Conservation (phyloP, 352 stramenopile genomes). For the Phytopythium litorale region DNA sequence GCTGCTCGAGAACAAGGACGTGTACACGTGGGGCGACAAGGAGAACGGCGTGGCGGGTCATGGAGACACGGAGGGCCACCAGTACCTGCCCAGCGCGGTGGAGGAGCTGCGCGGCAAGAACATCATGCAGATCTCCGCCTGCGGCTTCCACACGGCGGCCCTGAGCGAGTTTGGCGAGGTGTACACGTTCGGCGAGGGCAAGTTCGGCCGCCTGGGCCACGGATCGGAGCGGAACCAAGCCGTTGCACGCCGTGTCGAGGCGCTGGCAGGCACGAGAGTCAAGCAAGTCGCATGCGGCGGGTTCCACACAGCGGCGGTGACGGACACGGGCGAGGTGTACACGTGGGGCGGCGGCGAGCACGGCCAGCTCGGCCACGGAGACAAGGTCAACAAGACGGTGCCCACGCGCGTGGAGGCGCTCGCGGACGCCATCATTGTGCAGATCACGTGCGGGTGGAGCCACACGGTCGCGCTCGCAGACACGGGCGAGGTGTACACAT, state of each 20-base stretch:
- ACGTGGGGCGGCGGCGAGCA: conserved; percentile 91
- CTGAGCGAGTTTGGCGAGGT: conserved; percentile 87
- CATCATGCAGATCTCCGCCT: conserved; percentile 89
- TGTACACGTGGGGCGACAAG: conserved; percentile 95
- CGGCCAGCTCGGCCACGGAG: conserved; percentile 94
- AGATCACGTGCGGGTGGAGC: conserved; percentile 96
- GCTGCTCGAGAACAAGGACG: conserved; percentile 82
- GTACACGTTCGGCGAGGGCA: conserved; percentile 93
- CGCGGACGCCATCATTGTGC: conserved; percentile 85
- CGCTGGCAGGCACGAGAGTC: conserved; percentile 62
- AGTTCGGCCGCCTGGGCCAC: conserved; percentile 83
- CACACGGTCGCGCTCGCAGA: conserved; percentile 94
- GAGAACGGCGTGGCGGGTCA: conserved; percentile 95
- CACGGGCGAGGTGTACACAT: conserved; percentile 92
- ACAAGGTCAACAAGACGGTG: conserved; percentile 95
- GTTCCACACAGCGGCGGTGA: conserved; percentile 85
- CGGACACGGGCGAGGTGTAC: conserved; percentile 82
- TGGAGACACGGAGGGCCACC: conserved; percentile 93
- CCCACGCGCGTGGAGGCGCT: conserved; percentile 91
- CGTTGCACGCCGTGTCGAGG: conserved; percentile 68
- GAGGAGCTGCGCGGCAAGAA: conserved; percentile 84
- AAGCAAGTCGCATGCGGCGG: conserved; percentile 88
- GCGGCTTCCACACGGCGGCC: conserved; percentile 83
- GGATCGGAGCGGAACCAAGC: conserved; percentile 83
- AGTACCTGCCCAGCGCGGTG: conserved; percentile 91